Conservation (phyloP, 192 early-diverging fungal species). For the Backusella liffmaniae region DNA sequence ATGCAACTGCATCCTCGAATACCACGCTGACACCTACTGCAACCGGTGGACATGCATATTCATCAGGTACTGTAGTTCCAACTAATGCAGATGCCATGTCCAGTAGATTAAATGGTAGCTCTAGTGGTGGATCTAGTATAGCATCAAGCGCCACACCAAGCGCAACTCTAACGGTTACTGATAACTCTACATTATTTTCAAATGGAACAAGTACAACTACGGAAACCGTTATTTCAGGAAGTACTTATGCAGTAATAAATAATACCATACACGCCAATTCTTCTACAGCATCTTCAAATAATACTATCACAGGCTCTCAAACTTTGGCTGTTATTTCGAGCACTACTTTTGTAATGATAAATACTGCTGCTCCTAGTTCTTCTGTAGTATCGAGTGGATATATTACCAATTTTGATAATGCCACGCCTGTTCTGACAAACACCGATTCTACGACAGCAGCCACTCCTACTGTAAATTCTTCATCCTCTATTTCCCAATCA, state of each 20-base stretch:
- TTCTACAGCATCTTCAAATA: background rate
- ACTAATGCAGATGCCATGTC: background rate
- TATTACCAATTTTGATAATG: background rate
- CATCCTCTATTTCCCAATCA: background rate
- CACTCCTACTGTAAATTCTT: background rate
- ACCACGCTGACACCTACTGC: background rate
- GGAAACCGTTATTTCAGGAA: background rate
- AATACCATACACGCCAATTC: background rate
- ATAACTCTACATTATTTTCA: background rate
- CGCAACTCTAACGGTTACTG: background rate
- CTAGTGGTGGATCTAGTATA: background rate
- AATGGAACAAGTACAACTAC: background rate
- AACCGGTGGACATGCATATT: background rate
- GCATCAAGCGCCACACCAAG: background rate
- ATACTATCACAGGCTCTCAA: background rate
- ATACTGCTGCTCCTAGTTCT: background rate
- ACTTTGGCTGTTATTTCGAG: background rate
- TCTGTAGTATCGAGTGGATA: background rate
- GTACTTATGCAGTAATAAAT: background rate
- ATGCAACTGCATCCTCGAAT: background rate
- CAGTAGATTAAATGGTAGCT: background rate
- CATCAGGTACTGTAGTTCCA: background rate
- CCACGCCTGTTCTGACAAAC: background rate
- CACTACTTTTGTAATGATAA: background rate
- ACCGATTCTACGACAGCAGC: background rate